phyloP scores from a whole-genome alignment of 2,329 filamentous ascomycete genomes.

The Cercospora berteroae region DNA sequence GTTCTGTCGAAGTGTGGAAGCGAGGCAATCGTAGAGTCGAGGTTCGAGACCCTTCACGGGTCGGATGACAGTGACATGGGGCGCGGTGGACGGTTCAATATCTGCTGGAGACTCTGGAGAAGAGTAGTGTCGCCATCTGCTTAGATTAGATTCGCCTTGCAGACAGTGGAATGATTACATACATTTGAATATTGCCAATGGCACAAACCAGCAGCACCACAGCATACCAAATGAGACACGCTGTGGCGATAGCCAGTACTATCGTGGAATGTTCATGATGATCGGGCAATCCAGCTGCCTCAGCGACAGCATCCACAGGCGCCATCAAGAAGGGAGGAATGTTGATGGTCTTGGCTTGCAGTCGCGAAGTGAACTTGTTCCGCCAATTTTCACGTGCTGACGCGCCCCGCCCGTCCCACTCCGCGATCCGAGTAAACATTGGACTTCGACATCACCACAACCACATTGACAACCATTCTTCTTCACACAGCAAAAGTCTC shows the following conservation, averaged over 20 bases:
- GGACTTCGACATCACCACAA: not conserved
- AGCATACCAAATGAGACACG: conserved; percentile 39
- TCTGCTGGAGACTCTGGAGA: conserved; percentile 34
- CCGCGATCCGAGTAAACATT: conserved; percentile 3
- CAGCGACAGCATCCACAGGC: conserved; percentile 23
- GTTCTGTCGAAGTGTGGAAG: conserved; percentile 76
- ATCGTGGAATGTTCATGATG: conserved; percentile 25
- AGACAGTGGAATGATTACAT: conserved; percentile 29
- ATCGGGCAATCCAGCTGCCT: conserved; percentile 21
- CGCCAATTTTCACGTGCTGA: not conserved
- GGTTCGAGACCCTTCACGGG: conserved; percentile 92
- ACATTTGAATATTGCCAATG: conserved; percentile 62
- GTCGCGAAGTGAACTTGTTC: not conserved
- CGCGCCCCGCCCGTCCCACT: conserved; percentile 2
- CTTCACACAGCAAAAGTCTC: not conserved
- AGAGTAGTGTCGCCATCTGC: conserved; percentile 57
- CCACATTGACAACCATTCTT: not conserved
- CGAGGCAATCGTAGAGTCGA: conserved; percentile 86
- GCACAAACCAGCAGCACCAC: conserved; percentile 56
- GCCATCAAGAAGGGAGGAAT: conserved; percentile 25
- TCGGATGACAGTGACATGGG: conserved; percentile 85
- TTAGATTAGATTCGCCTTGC: not conserved
- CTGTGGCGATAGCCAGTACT: conserved; percentile 27
- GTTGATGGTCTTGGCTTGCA: not conserved
- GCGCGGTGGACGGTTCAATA: conserved; percentile 50